A percentile compares a stretch with the other conserved stretches of the same genome.
Conservation (phyloP, 2,329 filamentous ascomycete genomes). For the Diaporthe sp. region DNA sequence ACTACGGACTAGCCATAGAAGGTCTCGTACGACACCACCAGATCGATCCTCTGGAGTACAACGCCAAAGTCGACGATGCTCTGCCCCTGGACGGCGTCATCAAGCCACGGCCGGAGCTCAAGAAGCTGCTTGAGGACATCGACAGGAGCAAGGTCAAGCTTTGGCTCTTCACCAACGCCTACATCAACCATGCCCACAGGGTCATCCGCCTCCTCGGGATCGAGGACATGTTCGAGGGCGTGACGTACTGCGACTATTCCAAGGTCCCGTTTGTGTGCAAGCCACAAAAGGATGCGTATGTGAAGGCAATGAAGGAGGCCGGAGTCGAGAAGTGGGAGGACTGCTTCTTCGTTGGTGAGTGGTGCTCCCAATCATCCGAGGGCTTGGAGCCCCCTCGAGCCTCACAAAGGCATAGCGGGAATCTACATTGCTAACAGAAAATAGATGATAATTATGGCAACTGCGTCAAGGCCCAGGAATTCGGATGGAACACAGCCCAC, state of each 20-base stretch:
- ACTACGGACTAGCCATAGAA: constrained; percentile 97
- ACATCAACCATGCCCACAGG: constrained; percentile 86
- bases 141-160: constrained; percentile 86
- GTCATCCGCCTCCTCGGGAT: constrained; percentile 86
- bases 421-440: constrained; percentile 8
- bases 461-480: constrained; percentile 79
- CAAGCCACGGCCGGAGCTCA: constrained; percentile 81
- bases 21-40: constrained; percentile 94
- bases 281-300: constrained; percentile 85
- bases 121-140: constrained; percentile 83
- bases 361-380: fast-evolving
- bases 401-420: constrained; percentile 35
- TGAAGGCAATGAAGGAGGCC: constrained; percentile 90
- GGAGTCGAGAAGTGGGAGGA: constrained; percentile 76
- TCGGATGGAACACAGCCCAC: constrained; percentile 91
- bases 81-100: constrained; percentile 89
- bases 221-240: constrained; percentile 92
- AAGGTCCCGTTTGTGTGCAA: constrained; percentile 85
- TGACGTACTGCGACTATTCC: constrained; percentile 94
- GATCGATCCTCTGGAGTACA: constrained; percentile 96
- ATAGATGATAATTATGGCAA: constrained; percentile 90
- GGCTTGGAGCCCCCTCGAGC: not conserved
- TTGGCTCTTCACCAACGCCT: constrained; percentile 98
- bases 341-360: constrained; percentile 94
- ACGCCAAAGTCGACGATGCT: constrained; percentile 93